Base-by-base conservation (phyloP, 257 asterid species). In the Voacanga thouarsii region DNA sequence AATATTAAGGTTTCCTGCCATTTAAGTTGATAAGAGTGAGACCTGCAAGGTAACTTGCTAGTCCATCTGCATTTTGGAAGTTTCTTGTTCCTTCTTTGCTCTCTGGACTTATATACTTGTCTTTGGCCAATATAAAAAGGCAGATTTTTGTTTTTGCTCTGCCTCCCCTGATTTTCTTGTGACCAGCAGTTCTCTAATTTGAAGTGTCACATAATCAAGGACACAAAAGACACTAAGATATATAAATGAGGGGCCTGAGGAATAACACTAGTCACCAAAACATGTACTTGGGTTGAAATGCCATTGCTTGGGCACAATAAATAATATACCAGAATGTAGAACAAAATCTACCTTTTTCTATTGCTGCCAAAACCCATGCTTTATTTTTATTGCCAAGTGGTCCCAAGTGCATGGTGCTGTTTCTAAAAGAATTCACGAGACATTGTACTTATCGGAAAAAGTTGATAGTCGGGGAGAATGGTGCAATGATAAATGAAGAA, bases 1-100 rank as follows among this genome's bases (percentile, higher is more conserved):
- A 88, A 85, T 87, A 90, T 83, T 75, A 88, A 90, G 97, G 99
- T 94, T 72, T 55, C 11, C 10, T 43, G n/a, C 24, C 26, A 10
- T 12, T 71, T 69, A 33, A 4, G 71, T 16, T 59, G 37, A 24
- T 44, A 1, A 10, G 41, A 12, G 24, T 6, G 18, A 24, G 49
- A 12, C 75, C 21, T 37, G 21, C 37, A 51, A 19, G 73, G 43
- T 67, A 12, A 10, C 67, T 12, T 18, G 53, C 7, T 47, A 44
- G 33, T 66, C 19, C 19, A 6, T 49, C 15, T 45, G 11, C 49
- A 23, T 12, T 76, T 21, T 37, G 24, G 49, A 76, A 60, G 39
- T 14, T 19, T 75, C 23, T 39, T 60, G 30, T 41, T 8, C 61
- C 53, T 43, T 33, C 12, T 43, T 39, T 56, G 69, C 69, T 63